A percentile compares a stretch with the other conserved stretches of the same genome.
Evolutionary conservation across 2,329 filamentous ascomycete species (phyloP).

Genomic region (Onygena corvina): DNA sequence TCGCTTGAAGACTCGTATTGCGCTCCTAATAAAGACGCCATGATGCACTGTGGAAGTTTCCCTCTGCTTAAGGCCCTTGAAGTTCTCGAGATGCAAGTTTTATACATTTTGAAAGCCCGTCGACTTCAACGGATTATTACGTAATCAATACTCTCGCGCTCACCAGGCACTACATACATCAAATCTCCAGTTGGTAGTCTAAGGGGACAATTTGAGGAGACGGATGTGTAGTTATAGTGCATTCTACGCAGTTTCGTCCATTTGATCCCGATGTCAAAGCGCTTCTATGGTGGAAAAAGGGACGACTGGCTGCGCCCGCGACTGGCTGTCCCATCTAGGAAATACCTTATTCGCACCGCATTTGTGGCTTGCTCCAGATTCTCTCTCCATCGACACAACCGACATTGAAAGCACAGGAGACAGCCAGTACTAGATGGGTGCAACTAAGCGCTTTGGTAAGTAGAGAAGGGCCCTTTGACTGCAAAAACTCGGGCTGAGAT

Average conservation of each 20-base stretch:
- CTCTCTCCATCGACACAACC: no score
- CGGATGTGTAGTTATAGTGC: no score
- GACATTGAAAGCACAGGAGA: background rate
- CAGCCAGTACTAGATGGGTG: background rate
- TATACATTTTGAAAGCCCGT: no score
- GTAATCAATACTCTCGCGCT: no score
- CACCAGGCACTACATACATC: no score
- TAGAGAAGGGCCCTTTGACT: background rate
- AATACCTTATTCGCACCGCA: background rate
- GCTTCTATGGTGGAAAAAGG: background rate
- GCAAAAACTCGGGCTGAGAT: background rate
- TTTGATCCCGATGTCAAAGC: background rate
- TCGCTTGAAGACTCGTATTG: conserved; percentile 40
- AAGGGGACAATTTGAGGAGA: no score
- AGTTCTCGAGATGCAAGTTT: background rate
- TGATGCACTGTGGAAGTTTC: conserved; percentile 15
- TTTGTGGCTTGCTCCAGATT: no score
- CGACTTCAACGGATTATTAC: no score
- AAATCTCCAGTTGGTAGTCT: no score
- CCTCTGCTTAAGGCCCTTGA: background rate
- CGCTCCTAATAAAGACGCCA: conserved; percentile 35
- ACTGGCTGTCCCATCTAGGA: background rate
- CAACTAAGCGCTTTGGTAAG: conserved; percentile 1
- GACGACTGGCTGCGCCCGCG: background rate
- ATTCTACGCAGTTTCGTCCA: no score